Percentiles rank a stretch among this genome's conserved stretches.
phyloP scores from a whole-genome alignment of 768 basidiomycete species.

The Rhodosporidiobolus sp. region DNA sequence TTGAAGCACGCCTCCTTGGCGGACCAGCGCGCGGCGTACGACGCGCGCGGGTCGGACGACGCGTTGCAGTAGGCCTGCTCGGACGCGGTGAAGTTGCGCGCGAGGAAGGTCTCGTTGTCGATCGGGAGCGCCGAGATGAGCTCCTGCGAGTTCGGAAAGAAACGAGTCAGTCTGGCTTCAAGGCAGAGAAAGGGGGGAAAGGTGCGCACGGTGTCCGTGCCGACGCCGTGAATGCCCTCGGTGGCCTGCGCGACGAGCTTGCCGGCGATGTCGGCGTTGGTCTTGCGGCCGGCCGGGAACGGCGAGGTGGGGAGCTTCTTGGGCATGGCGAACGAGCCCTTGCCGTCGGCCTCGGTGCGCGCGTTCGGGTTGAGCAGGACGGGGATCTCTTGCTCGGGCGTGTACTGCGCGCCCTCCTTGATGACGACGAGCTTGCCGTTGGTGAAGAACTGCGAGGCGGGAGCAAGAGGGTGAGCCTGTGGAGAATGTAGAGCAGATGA shows the following conservation, averaged over 20 bases:
- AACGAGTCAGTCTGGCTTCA: background rate
- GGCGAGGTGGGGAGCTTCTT: slow-evolving; percentile 55
- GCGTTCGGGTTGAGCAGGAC: slow-evolving; percentile 83
- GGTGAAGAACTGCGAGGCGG: slow-evolving; percentile 16
- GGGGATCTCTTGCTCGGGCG: slow-evolving; percentile 69
- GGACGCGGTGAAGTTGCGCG: slow-evolving; percentile 86
- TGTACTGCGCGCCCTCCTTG: slow-evolving; percentile 89
- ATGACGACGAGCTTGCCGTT: slow-evolving; percentile 68
- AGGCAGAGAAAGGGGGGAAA: background rate
- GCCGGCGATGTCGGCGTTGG: slow-evolving; percentile 18
- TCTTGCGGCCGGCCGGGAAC: slow-evolving; percentile 16
- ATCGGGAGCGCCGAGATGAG: slow-evolving; percentile 32
- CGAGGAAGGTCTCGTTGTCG: slow-evolving; percentile 77
- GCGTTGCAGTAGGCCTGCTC: slow-evolving; percentile 80
- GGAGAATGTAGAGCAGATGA: background rate
- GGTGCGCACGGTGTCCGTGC: slow-evolving; percentile 43
- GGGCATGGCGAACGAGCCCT: slow-evolving; percentile 81
- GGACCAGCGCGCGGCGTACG: slow-evolving; percentile 94
- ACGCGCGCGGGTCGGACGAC: slow-evolving; percentile 82
- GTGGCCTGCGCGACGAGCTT: slow-evolving; percentile 33
- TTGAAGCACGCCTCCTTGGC: slow-evolving; percentile 99
- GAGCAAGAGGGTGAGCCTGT: slow-evolving; percentile 12
- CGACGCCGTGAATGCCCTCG: slow-evolving; percentile 39
- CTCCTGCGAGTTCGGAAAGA: background rate
- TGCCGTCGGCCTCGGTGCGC: slow-evolving; percentile 72